These are phyloP conservation scores for Solanum paucissectum DNA, from an alignment of 257 asterid species.

Conservation along the genomic window DNA sequence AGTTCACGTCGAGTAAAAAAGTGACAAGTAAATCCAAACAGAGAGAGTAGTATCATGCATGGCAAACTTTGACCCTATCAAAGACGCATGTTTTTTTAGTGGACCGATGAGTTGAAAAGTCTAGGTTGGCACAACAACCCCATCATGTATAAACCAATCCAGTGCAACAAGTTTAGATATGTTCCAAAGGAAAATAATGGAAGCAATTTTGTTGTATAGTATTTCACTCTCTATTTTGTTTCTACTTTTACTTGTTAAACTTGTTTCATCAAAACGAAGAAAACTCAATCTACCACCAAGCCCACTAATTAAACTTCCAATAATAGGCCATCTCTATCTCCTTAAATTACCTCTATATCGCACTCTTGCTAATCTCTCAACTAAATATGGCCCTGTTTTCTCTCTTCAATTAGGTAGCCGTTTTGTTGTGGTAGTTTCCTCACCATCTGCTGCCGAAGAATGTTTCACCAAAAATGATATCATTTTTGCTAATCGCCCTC, in stretches of 20 bases:
- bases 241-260: background rate
- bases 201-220: background rate
- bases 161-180: background rate
- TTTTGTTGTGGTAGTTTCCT: conserved; percentile 36
- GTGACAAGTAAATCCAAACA: no score
- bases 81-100: background rate
- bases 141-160: background rate
- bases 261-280: background rate
- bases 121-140: background rate
- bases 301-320: conserved; percentile 28
- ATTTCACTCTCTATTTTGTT: background rate
- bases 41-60: background rate
- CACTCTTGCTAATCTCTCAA: conserved; percentile 18
- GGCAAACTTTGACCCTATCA: background rate
- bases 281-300: conserved; percentile 33
- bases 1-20: no score
- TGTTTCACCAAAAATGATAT: conserved; percentile 56
- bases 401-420: conserved; percentile 43
- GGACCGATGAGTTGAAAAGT: background rate
- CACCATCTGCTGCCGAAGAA: conserved; percentile 33
- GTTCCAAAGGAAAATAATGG: background rate
- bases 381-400: conserved; percentile 22
- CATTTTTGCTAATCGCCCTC: conserved; percentile 43
- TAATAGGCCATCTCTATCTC: conserved; percentile 54
- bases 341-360: conserved; percentile 38